phyloP scores from a whole-genome alignment of 2,329 filamentous ascomycete genomes.

The Hypoxylon rubiginosum region DNA sequence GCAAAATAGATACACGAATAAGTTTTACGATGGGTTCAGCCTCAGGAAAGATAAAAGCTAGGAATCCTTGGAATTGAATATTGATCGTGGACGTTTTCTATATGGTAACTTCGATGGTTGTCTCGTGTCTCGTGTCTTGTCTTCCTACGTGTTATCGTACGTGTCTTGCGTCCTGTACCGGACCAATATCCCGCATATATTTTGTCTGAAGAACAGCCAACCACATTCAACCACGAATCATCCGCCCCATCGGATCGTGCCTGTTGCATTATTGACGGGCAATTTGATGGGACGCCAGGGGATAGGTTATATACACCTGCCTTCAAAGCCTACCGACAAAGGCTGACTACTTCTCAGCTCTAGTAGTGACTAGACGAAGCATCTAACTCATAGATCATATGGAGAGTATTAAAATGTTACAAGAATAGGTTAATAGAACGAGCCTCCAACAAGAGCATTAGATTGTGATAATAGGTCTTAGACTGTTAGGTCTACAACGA shows the following conservation, averaged over 20 bases:
- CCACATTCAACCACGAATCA: neutral
- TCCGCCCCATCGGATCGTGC: neutral
- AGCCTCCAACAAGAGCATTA: neutral
- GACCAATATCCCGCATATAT: conserved; percentile 1
- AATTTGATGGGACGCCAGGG: neutral
- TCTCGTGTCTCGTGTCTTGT: neutral
- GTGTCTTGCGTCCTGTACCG: neutral
- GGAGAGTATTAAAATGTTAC: no score
- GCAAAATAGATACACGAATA: conserved; percentile 26
- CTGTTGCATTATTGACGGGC: neutral
- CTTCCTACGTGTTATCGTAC: neutral
- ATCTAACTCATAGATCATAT: no score
- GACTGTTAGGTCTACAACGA: no score
- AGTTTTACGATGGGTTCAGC: conserved; percentile 12
- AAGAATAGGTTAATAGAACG: no score
- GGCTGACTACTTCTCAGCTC: no score
- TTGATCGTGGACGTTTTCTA: neutral
- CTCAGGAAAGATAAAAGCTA: conserved; percentile 21
- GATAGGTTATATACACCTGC: neutral
- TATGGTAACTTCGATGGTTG: neutral
- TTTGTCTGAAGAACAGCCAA: neutral
- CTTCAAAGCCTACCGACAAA: no score
- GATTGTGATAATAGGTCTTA: no score
- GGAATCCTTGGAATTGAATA: conserved; percentile 24
- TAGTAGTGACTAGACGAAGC: no score